These are phyloP conservation scores for Dryas alaskensis DNA, from an alignment of 306 rosid species.

Conservation along the genomic window DNA sequence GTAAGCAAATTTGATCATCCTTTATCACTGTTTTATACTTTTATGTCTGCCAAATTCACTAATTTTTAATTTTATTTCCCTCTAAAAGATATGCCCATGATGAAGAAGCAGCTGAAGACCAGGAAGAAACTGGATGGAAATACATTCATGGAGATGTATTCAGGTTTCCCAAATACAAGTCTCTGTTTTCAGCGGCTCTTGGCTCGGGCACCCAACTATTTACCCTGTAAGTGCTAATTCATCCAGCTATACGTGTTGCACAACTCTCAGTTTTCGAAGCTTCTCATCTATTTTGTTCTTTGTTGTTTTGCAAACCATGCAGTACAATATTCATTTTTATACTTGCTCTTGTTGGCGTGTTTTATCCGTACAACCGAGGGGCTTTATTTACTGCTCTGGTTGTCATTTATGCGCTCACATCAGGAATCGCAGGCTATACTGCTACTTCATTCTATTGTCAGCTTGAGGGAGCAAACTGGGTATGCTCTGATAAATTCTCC, in stretches of 20 bases:
- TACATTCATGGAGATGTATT: slow-evolving; percentile 58
- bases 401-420: slow-evolving; percentile 87
- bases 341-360: slow-evolving; percentile 88
- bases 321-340: slow-evolving; percentile 75
- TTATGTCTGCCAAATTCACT: slow-evolving; percentile 1
- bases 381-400: slow-evolving; percentile 83
- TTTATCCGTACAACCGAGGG: slow-evolving; percentile 94
- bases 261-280: neutral
- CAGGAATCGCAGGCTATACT: slow-evolving; percentile 90
- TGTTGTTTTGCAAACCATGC: slow-evolving; percentile 26
- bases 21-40: neutral
- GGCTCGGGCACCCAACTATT: slow-evolving; percentile 57
- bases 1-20: slow-evolving; percentile 40
- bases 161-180: slow-evolving; percentile 43
- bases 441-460: slow-evolving; percentile 90
- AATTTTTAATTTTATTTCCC: neutral
- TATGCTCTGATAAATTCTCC: slow-evolving; percentile 26
- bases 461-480: slow-evolving; percentile 91
- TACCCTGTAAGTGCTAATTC: slow-evolving; percentile 37
- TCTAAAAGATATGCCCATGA: slow-evolving; percentile 49
- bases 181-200: slow-evolving; percentile 47
- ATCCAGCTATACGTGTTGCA: neutral
- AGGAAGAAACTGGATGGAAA: slow-evolving; percentile 61
- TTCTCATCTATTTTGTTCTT: neutral
- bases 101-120: slow-evolving; percentile 53